phyloP scores from a whole-genome alignment of 305 asterid species.

The Solanum hybrid region DNA sequence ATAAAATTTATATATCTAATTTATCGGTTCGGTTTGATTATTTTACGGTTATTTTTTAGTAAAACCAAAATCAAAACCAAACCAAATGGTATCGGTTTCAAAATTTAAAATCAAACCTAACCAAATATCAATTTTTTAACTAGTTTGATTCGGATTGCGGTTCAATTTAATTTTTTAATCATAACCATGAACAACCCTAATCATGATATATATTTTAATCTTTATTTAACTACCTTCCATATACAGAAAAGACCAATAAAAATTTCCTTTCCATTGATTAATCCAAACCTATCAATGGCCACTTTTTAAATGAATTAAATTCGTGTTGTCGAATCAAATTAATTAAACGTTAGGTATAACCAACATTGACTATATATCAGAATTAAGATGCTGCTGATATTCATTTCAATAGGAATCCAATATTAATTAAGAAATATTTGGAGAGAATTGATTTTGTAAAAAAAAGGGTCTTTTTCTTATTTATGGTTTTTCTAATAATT shows the following conservation, averaged over 20 bases:
- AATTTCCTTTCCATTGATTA: background rate
- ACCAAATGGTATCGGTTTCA: too few relatives aligned
- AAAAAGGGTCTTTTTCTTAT: too few relatives aligned
- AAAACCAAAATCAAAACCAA: background rate
- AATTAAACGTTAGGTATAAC: background rate
- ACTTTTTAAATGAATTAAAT: background rate
- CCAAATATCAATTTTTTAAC: too few relatives aligned
- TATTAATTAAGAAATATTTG: background rate
- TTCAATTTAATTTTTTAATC: too few relatives aligned
- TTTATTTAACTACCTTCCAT: background rate
- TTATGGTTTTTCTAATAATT: background rate
- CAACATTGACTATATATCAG: background rate
- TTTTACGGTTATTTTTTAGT: fast-evolving
- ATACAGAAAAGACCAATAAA: background rate
- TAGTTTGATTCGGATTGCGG: too few relatives aligned
- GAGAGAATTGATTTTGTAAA: background rate
- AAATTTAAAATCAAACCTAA: too few relatives aligned
- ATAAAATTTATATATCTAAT: too few relatives aligned
- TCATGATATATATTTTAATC: background rate
- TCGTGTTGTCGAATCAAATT: background rate
- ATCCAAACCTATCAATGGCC: background rate
- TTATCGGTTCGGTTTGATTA: background rate
- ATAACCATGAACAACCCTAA: background rate
- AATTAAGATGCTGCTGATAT: background rate
- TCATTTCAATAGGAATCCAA: background rate